These are phyloP conservation scores for Xylaria sp. DNA, from an alignment of 2,329 filamentous ascomycete species.

Conservation along the genomic window DNA sequence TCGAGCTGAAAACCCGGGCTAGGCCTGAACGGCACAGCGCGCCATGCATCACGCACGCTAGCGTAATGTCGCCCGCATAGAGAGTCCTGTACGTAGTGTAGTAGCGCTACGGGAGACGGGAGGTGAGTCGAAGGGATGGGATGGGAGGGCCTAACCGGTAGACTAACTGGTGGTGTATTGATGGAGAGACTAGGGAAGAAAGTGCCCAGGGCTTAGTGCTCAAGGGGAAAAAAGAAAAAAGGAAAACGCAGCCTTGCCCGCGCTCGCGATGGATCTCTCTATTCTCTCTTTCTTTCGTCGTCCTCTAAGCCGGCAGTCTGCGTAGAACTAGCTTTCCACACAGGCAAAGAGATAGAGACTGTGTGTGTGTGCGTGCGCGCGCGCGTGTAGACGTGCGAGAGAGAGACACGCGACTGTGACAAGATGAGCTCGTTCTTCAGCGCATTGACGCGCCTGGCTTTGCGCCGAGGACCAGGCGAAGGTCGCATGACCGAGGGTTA, in stretches of 20 bases:
- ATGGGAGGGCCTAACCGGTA: not conserved
- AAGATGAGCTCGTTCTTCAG: conserved; percentile 43
- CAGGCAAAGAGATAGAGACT: not conserved
- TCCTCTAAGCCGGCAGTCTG: not conserved
- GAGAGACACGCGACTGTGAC: conserved; percentile 1
- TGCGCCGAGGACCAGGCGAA: conserved; percentile 36
- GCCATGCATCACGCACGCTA: conserved; percentile 21
- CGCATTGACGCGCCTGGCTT: conserved; percentile 34
- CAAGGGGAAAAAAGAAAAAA: conserved; percentile 1
- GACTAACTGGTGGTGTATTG: not conserved
- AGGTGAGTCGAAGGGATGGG: not conserved
- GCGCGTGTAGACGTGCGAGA: not conserved
- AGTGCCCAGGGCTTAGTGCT: not conserved
- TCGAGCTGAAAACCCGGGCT: conserved; percentile 33
- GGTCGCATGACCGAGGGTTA: conserved; percentile 37
- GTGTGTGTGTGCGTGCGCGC: too few relatives aligned
- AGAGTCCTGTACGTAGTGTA: too few relatives aligned
- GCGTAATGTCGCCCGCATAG: conserved; percentile 14
- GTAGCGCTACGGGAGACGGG: too few relatives aligned
- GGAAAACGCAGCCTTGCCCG: not conserved
- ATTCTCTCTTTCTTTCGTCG: not conserved
- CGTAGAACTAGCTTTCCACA: conserved; percentile 10
- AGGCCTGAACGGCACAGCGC: conserved; percentile 11
- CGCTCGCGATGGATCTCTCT: conserved; percentile 6
- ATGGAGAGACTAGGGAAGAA: not conserved